Evolutionary conservation across 768 basidiomycete genomes (phyloP).

Genomic region (Gyrodon lividus): DNA sequence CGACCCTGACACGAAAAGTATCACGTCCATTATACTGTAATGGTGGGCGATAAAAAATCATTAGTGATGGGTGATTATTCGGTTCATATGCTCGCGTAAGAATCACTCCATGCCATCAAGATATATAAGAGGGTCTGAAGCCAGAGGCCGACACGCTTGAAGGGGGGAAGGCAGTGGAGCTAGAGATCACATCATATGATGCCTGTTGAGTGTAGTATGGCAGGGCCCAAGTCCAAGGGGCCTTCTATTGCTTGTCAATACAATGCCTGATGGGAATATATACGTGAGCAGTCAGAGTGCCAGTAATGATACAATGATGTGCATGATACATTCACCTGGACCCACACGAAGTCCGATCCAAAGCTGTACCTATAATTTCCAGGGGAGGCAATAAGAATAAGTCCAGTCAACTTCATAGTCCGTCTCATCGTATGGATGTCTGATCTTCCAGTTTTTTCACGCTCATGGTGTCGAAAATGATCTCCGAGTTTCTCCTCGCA

Average conservation of each 20-base stretch:
- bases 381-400: background rate
- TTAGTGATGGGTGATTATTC: too few relatives aligned
- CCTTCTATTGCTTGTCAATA: background rate
- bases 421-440: slow-evolving; percentile 1
- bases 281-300: background rate
- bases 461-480: slow-evolving; percentile 19
- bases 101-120: too few relatives aligned
- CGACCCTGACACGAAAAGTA: too few relatives aligned
- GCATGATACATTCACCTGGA: slow-evolving; percentile 7
- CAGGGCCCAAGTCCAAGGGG: background rate
- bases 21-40: too few relatives aligned
- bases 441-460: slow-evolving; percentile 15
- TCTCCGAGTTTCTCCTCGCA: slow-evolving; percentile 15
- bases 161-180: too few relatives aligned
- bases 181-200: too few relatives aligned
- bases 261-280: background rate
- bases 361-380: background rate
- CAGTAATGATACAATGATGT: slow-evolving; percentile 4
- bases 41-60: too few relatives aligned
- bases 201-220: background rate
- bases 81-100: too few relatives aligned
- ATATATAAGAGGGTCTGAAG: too few relatives aligned
- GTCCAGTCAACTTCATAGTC: background rate
- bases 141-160: too few relatives aligned
- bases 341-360: background rate